Conservation (phyloP, 2,329 filamentous ascomycete genomes). For the Aureobasidium sp. region DNA sequence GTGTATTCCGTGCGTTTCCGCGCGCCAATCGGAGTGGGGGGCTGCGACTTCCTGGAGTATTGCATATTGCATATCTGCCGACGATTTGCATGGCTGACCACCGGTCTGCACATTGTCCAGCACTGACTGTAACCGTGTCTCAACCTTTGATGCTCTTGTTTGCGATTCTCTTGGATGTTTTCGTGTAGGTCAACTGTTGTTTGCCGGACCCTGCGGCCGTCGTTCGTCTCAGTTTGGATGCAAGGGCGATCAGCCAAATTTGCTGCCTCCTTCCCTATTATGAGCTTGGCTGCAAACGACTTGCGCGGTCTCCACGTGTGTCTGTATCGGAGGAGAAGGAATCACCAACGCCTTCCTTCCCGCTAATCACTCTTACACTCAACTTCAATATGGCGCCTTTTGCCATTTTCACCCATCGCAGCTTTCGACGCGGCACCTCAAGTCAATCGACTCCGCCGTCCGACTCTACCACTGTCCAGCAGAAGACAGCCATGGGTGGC, state of each 20-base stretch:
- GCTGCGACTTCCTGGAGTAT: not conserved
- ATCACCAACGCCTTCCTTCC: conserved; percentile 10
- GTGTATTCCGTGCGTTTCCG: conserved; percentile 1
- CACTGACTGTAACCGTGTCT: not conserved
- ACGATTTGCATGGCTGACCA: conserved; percentile 10
- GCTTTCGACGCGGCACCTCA: conserved; percentile 14
- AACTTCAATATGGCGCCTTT: conserved; percentile 16
- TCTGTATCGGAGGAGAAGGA: conserved; percentile 13
- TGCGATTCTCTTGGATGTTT: not conserved
- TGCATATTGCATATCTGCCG: conserved; percentile 1
- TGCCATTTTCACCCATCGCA: conserved; percentile 11
- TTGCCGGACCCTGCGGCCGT: conserved; percentile 9
- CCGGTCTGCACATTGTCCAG: not conserved
- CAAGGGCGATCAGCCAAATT: conserved; percentile 18
- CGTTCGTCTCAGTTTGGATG: not conserved
- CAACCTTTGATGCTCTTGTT: conserved; percentile 1
- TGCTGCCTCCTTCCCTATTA: conserved; percentile 11
- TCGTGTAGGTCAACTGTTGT: not conserved
- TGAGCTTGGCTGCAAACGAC: conserved; percentile 15
- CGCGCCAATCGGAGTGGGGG: conserved; percentile 2
- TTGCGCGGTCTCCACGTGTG: conserved; percentile 17
- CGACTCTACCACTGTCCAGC: not conserved
- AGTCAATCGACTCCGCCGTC: not conserved
- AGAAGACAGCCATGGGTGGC: conserved; percentile 15
- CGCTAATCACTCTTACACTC: not conserved